A percentile compares a stretch with the other conserved stretches of the same genome.
Evolutionary conservation across 1,139 yeast genomes (phyloP).

Genomic region (Meyerozyma sp.): DNA sequence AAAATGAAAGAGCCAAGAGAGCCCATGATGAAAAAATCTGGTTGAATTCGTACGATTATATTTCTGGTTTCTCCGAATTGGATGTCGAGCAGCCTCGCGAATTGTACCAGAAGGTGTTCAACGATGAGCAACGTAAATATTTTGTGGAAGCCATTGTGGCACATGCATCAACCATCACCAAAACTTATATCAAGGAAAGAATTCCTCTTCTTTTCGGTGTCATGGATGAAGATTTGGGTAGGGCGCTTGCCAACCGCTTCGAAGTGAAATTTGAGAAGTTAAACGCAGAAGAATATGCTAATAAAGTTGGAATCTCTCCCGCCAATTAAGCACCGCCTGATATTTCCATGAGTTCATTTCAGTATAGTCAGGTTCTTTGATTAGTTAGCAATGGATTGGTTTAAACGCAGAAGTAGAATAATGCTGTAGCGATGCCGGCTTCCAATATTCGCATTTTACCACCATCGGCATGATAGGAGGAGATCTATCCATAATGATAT

Average conservation of each 20-base stretch:
- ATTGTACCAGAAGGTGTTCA: conserved; percentile 32
- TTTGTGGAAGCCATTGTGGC: conserved; percentile 32
- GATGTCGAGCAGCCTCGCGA: conserved; percentile 43
- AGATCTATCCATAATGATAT: too few relatives aligned
- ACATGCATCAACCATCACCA: conserved; percentile 28
- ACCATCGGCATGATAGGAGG: too few relatives aligned
- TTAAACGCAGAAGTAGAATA: too few relatives aligned
- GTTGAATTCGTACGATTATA: conserved; percentile 30
- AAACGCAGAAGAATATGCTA: conserved; percentile 20
- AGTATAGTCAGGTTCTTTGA: not conserved
- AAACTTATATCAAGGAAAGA: conserved; percentile 24
- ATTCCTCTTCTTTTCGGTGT: conserved; percentile 38
- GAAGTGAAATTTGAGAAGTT: conserved; percentile 24
- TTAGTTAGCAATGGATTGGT: not conserved
- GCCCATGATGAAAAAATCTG: conserved; percentile 33
- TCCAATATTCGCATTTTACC: too few relatives aligned
- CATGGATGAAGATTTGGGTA: conserved; percentile 27
- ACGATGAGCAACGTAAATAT: conserved; percentile 21
- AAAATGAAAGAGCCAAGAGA: conserved; percentile 18
- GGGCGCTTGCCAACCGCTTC: conserved; percentile 28
- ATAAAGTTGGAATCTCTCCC: conserved; percentile 12
- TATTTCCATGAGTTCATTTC: not conserved
- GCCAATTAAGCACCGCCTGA: not conserved
- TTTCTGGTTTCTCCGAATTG: conserved; percentile 34
- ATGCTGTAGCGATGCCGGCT: too few relatives aligned